Conservation (phyloP, 1,284 basidiomycete genomes). For the Tylopilus sp. region DNA sequence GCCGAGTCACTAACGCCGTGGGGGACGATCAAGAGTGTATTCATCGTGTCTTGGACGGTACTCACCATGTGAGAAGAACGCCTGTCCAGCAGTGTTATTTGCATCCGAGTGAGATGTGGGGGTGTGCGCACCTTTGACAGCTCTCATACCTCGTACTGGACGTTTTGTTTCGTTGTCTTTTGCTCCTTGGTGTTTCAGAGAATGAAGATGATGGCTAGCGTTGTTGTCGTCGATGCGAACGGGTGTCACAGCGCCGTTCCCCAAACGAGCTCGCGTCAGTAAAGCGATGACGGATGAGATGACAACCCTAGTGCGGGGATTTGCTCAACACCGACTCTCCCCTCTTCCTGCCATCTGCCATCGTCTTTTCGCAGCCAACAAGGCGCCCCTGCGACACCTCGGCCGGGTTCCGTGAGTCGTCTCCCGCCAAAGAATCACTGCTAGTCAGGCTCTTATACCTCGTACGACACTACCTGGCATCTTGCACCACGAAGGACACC, state of each 20-base stretch:
- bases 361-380: constrained; percentile 28
- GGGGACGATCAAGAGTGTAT: not conserved
- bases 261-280: no score
- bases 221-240: constrained; percentile 11
- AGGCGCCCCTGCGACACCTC: constrained; percentile 23
- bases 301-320: not conserved
- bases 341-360: constrained; percentile 1
- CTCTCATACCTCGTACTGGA: constrained; percentile 53
- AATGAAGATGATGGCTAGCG: not conserved
- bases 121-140: constrained; percentile 54
- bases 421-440: constrained; percentile 1
- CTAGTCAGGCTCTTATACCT: not conserved
- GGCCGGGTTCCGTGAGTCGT: constrained; percentile 21
- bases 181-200: not conserved
- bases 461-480: constrained; percentile 1
- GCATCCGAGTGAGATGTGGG: constrained; percentile 1
- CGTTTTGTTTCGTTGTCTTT: not conserved
- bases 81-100: constrained; percentile 41
- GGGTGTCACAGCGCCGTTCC: no score
- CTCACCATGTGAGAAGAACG: constrained; percentile 71
- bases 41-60: no score
- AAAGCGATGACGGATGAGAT: no score
- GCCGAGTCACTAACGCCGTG: constrained; percentile 63
- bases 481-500: not conserved
- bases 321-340: constrained; percentile 4